phyloP scores from a whole-genome alignment of 768 basidiomycete genomes.

The Suillus spraguei region DNA sequence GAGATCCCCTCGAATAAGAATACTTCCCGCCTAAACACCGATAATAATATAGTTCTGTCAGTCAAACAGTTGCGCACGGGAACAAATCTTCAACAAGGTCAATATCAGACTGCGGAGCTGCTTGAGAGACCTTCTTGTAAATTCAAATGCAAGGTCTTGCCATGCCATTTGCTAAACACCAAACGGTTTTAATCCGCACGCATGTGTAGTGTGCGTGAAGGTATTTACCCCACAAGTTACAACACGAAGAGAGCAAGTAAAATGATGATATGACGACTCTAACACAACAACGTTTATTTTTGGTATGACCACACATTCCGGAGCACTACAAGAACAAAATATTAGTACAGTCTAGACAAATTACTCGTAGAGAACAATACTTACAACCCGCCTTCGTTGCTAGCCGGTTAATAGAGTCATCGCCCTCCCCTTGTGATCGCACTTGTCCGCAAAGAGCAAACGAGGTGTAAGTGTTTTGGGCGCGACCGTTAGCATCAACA shows the following conservation, averaged over 20 bases:
- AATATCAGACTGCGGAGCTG: not conserved
- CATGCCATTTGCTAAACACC: not conserved
- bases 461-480: slow-evolving; percentile 77
- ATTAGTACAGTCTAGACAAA: slow-evolving; percentile 4
- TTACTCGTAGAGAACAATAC: slow-evolving; percentile 35
- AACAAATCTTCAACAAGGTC: not conserved
- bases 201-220: not conserved
- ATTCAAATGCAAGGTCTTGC: not conserved
- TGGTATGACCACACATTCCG: slow-evolving; percentile 95
- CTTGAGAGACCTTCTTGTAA: not conserved
- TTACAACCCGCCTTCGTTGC: slow-evolving; percentile 94
- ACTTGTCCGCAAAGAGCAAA: slow-evolving; percentile 96
- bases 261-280: slow-evolving; percentile 21
- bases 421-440: slow-evolving; percentile 92
- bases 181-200: not conserved
- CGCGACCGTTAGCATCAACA: slow-evolving; percentile 88
- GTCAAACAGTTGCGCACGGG: not conserved
- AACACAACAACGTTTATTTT: slow-evolving; percentile 60
- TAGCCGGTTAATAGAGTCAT: slow-evolving; percentile 95
- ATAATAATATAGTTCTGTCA: not conserved
- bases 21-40: not conserved
- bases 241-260: slow-evolving; percentile 9
- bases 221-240: slow-evolving; percentile 9
- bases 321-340: slow-evolving; percentile 62
- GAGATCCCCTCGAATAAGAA: not conserved